phyloP scores from a whole-genome alignment of 768 basidiomycete genomes.

The Macrocybe gigantea region DNA sequence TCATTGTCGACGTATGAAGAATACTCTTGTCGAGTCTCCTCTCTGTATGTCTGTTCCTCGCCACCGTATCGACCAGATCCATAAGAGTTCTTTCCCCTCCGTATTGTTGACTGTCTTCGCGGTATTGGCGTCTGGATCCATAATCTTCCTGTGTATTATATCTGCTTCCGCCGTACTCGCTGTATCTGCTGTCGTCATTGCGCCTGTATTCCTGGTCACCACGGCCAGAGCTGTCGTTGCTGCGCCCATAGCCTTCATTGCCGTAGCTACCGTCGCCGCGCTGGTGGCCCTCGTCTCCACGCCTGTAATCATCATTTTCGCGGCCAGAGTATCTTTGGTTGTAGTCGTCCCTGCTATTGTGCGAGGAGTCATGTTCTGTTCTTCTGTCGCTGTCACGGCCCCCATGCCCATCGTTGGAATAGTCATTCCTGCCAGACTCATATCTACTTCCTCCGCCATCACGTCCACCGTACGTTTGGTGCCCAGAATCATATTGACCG shows the following conservation, averaged over 20 bases:
- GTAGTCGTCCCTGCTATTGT: too few relatives aligned
- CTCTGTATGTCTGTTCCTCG: background rate
- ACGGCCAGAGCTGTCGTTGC: conserved; percentile 1
- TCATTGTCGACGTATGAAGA: background rate
- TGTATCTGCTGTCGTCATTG: background rate
- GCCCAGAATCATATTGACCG: conserved; percentile 6
- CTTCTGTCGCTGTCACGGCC: conserved; percentile 1
- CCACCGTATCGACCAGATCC: conserved; percentile 1
- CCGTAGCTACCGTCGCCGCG: conserved; percentile 6
- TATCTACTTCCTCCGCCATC: too few relatives aligned
- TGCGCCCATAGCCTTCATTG: background rate
- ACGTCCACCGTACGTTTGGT: too few relatives aligned
- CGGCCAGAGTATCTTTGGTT: conserved; percentile 1
- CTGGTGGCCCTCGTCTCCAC: conserved; percentile 6
- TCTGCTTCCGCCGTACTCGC: conserved; percentile 3
- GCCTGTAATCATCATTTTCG: conserved; percentile 4
- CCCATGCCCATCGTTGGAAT: conserved; percentile 3
- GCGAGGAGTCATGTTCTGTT: too few relatives aligned
- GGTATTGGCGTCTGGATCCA: conserved; percentile 6
- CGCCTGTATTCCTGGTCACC: conserved; percentile 3
- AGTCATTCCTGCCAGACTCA: background rate
- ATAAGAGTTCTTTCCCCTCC: background rate
- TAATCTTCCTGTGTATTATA: conserved; percentile 11
- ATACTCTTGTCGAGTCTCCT: too few relatives aligned
- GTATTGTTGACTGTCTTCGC: background rate